Percentiles rank a stretch among this genome's conserved stretches.
Evolutionary conservation across 306 rosid genomes (phyloP).

Genomic region (Rosa rugosa): DNA sequence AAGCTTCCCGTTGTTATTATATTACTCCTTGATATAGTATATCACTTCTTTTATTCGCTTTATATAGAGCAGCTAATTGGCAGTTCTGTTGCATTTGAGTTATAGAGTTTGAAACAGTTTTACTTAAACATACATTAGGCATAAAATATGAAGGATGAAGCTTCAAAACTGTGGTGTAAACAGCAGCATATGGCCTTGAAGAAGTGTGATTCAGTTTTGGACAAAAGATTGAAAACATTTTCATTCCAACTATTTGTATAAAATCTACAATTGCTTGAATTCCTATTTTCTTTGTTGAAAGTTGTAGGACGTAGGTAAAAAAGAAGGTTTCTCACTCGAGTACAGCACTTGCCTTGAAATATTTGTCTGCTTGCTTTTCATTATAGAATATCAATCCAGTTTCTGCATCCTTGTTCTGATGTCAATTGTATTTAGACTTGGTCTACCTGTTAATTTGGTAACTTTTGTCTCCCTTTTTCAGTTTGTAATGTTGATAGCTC

Average conservation of each 20-base stretch:
- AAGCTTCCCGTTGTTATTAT: background rate
- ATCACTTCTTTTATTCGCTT: background rate
- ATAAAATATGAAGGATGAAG: background rate
- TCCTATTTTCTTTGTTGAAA: background rate
- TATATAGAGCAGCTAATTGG: background rate
- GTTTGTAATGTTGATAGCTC: background rate
- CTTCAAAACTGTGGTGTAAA: background rate
- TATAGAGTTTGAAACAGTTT: background rate
- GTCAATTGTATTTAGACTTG: background rate
- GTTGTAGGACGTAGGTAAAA: background rate
- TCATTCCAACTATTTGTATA: background rate
- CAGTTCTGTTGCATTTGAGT: background rate
- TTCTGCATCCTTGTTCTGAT: no score
- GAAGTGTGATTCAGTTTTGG: background rate
- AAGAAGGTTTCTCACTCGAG: background rate
- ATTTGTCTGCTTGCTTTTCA: background rate
- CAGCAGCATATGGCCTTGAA: background rate
- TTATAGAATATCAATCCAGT: no score
- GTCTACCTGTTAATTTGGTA: background rate
- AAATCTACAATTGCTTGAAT: background rate
- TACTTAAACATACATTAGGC: background rate
- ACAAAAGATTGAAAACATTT: background rate
- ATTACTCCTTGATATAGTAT: constrained; percentile 7
- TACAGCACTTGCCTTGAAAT: background rate
- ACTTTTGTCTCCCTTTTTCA: background rate